Percentiles rank a stretch among this genome's conserved stretches.
These are phyloP conservation scores for Xanthoconium purpureum DNA, from an alignment of 768 basidiomycete species.

Conservation along the genomic window DNA sequence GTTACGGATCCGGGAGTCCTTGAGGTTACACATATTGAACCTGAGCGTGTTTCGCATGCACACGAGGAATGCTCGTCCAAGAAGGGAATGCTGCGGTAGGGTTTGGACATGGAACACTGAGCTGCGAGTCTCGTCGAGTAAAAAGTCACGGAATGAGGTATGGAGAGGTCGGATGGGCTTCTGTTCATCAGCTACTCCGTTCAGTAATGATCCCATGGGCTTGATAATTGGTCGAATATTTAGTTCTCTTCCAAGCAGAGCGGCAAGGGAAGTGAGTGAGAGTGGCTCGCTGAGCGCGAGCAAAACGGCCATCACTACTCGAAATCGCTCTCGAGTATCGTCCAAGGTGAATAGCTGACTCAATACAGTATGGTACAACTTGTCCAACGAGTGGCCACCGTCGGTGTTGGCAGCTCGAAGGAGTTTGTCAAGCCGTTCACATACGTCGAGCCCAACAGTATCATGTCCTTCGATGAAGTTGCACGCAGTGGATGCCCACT, in stretches of 20 bases:
- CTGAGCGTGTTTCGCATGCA: not conserved
- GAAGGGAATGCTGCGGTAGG: not conserved
- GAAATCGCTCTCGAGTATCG: not conserved
- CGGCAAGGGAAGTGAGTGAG: not conserved
- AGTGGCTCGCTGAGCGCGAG: not conserved
- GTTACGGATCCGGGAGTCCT: not conserved
- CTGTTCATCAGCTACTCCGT: too few relatives aligned
- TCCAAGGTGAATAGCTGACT: too few relatives aligned
- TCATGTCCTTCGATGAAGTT: too few relatives aligned
- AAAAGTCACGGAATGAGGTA: too few relatives aligned
- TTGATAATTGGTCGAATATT: not conserved
- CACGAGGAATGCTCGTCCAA: not conserved
- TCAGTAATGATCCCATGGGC: too few relatives aligned
- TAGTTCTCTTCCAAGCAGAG: not conserved
- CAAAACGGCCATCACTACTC: not conserved
- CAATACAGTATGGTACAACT: too few relatives aligned
- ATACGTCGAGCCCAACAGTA: not conserved
- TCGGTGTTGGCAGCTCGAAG: not conserved
- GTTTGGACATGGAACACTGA: not conserved
- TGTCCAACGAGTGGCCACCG: not conserved
- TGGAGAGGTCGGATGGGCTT: too few relatives aligned
- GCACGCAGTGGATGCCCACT: conserved; percentile 1
- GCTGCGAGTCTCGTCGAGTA: too few relatives aligned
- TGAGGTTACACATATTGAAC: not conserved
- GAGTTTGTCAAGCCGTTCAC: not conserved